Conservation (phyloP, 2,329 filamentous ascomycete genomes). For the Cladosporium sp. region DNA sequence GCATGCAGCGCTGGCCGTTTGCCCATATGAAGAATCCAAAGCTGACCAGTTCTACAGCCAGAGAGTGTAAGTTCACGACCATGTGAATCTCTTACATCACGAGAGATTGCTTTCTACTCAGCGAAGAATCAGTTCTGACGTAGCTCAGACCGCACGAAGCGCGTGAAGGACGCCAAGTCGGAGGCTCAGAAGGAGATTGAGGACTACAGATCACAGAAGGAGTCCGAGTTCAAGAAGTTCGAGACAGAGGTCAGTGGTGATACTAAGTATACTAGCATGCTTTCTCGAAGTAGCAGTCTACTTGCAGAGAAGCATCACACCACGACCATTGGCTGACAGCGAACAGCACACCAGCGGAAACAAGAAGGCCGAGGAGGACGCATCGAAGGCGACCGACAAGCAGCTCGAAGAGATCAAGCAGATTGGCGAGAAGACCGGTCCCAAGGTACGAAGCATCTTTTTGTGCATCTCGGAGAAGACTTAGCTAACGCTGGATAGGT, state of each 20-base stretch:
- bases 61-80: conserved; percentile 66
- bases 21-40: background rate
- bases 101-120: background rate
- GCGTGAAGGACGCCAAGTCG: conserved; percentile 90
- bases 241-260: conserved; percentile 63
- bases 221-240: conserved; percentile 91
- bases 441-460: conserved; percentile 38
- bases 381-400: conserved; percentile 72
- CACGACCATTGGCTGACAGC: background rate
- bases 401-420: conserved; percentile 79
- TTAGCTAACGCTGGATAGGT: conserved; percentile 44
- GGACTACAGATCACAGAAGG: conserved; percentile 83
- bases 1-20: background rate
- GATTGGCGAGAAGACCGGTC: conserved; percentile 73
- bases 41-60: conserved; percentile 49
- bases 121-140: conserved; percentile 13
- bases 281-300: too few relatives aligned
- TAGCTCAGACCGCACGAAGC: conserved; percentile 78
- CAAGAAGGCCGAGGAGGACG: conserved; percentile 65
- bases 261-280: too few relatives aligned
- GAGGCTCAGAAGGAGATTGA: conserved; percentile 98
- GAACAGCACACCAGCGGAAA: conserved; percentile 86
- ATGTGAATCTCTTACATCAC: background rate
- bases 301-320: too few relatives aligned
- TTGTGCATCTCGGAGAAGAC: background rate